Evolutionary conservation across 2,329 filamentous ascomycete species (phyloP).

Genomic region (Fusarium anguioides): DNA sequence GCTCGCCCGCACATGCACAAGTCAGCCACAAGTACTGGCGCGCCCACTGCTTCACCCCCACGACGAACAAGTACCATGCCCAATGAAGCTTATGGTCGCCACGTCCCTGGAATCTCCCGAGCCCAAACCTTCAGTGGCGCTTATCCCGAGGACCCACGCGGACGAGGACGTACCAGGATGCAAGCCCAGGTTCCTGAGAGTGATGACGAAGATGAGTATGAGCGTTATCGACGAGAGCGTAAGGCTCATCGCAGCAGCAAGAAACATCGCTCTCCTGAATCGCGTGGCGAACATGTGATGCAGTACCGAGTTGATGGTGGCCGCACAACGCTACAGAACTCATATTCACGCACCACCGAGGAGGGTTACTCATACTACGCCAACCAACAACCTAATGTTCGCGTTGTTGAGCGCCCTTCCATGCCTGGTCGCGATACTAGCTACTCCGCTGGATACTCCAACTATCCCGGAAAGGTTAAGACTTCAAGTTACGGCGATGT

Average conservation of each 20-base stretch:
- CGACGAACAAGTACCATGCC: slow-evolving; percentile 53
- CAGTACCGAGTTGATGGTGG: slow-evolving; percentile 48
- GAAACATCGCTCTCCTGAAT: slow-evolving; percentile 51
- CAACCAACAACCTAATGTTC: slow-evolving; percentile 24
- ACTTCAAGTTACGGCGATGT: slow-evolving; percentile 49
- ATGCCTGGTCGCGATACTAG: slow-evolving; percentile 47
- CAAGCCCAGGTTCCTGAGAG: slow-evolving; percentile 51
- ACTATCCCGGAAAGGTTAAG: slow-evolving; percentile 49
- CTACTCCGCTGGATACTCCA: slow-evolving; percentile 45
- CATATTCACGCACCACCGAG: slow-evolving; percentile 47
- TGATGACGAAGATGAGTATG: slow-evolving; percentile 52
- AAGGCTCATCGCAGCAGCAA: slow-evolving; percentile 52
- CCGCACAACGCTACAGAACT: slow-evolving; percentile 44
- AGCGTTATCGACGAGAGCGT: slow-evolving; percentile 47
- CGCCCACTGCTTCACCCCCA: slow-evolving; percentile 49
- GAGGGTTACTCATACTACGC: slow-evolving; percentile 42
- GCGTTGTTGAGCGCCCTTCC: slow-evolving; percentile 46
- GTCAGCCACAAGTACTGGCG: slow-evolving; percentile 42
- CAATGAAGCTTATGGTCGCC: slow-evolving; percentile 45
- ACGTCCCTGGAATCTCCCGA: slow-evolving; percentile 46
- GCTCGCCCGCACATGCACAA: slow-evolving; percentile 45
- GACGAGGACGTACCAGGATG: slow-evolving; percentile 53
- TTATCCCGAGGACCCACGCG: slow-evolving; percentile 48
- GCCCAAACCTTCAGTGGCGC: slow-evolving; percentile 50
- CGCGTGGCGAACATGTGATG: slow-evolving; percentile 40